Percentiles rank a stretch among this genome's conserved stretches.
Conservation (phyloP, 2,329 filamentous ascomycete genomes). For the Ascosphaera pollenicola region DNA sequence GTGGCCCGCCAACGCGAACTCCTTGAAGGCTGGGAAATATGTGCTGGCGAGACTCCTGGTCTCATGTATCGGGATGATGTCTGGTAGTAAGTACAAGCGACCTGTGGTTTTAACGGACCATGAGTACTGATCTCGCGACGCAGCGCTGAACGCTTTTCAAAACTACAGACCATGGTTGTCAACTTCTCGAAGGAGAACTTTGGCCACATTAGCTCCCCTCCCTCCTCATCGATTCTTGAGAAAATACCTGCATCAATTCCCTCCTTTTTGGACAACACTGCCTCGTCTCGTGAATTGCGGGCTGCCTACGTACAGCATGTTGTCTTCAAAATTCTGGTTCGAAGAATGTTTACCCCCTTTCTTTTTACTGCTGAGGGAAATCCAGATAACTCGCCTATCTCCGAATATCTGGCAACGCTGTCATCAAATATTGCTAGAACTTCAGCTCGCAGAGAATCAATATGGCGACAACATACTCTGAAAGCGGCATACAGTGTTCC, state of each 20-base stretch:
- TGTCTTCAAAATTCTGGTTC: slow-evolving; percentile 33
- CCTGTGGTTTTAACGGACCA: no score
- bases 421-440: slow-evolving; percentile 34
- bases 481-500: slow-evolving; percentile 34
- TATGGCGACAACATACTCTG: slow-evolving; percentile 36
- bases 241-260: slow-evolving; percentile 31
- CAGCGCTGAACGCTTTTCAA: slow-evolving; percentile 30
- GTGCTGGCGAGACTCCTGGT: background rate
- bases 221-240: slow-evolving; percentile 26
- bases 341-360: slow-evolving; percentile 35
- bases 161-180: slow-evolving; percentile 29
- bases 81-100: background rate
- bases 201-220: slow-evolving; percentile 27
- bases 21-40: background rate
- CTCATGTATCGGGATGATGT: background rate
- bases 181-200: slow-evolving; percentile 30
- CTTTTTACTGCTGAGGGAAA: slow-evolving; percentile 30
- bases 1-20: slow-evolving; percentile 2
- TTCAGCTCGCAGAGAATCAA: slow-evolving; percentile 32
- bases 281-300: slow-evolving; percentile 28
- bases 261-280: slow-evolving; percentile 30
- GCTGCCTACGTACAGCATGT: slow-evolving; percentile 32
- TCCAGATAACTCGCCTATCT: background rate
- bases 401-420: slow-evolving; percentile 29
- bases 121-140: slow-evolving; percentile 9